These are phyloP conservation scores for Oryza punctata DNA, from an alignment of 176 grass and related monocot genomes.

Conservation along the genomic window DNA sequence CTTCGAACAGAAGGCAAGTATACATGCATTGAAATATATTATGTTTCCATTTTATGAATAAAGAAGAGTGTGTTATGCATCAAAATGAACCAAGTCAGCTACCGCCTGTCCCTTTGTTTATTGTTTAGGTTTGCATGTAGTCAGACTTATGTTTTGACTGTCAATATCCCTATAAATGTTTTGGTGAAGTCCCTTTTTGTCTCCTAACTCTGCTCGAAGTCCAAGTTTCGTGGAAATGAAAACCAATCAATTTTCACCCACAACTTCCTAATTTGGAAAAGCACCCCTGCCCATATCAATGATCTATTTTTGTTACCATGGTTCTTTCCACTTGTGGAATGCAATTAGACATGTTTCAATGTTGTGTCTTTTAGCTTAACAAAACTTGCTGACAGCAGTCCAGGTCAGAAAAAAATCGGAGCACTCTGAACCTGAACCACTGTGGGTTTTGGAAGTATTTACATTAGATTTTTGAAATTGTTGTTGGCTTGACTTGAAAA, in stretches of 20 bases:
- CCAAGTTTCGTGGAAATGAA: not conserved
- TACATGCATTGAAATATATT: slow-evolving; percentile 9
- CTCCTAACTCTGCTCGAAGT: not conserved
- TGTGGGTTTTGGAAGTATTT: not conserved
- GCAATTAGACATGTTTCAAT: not conserved
- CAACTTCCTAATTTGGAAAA: not conserved
- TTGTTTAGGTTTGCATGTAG: not conserved
- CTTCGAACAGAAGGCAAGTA: slow-evolving; percentile 86
- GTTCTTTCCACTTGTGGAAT: not conserved
- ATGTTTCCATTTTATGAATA: not conserved
- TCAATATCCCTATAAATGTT: too few relatives aligned
- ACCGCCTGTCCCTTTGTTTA: not conserved
- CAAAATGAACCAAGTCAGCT: not conserved
- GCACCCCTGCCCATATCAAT: not conserved
- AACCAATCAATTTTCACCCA: not conserved
- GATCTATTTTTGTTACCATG: not conserved
- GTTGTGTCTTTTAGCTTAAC: not conserved
- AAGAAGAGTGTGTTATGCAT: not conserved
- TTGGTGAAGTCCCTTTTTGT: not conserved
- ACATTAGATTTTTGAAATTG: not conserved
- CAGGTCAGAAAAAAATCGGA: not conserved
- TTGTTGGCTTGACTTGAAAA: not conserved
- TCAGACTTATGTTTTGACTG: not conserved
- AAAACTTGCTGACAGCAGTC: not conserved
- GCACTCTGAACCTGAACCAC: not conserved